These are phyloP conservation scores for Alternaria tenuissima DNA, from an alignment of 2,329 filamentous ascomycete species.

Conservation along the genomic window DNA sequence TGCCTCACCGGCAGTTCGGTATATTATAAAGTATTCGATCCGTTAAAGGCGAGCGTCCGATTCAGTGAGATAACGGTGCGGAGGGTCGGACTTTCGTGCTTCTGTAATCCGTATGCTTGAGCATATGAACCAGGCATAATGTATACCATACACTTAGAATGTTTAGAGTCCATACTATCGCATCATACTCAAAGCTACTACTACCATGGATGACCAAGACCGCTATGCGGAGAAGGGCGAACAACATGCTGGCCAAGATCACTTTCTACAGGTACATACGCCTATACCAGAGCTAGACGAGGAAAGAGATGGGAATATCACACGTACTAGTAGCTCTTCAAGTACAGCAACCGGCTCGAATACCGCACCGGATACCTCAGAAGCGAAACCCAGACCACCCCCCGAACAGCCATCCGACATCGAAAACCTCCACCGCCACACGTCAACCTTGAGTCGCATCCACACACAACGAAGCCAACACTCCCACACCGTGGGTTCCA, in stretches of 20 bases:
- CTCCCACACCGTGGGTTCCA: slow-evolving; percentile 71
- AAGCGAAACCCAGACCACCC: slow-evolving; percentile 61
- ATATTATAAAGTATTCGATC: no score
- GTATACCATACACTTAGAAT: no score
- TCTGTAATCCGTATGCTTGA: no score
- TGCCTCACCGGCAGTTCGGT: no score
- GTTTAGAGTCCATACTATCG: no score
- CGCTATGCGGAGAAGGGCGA: slow-evolving; percentile 64
- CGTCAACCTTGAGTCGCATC: slow-evolving; percentile 67
- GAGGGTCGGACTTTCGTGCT: no score
- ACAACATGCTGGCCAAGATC: slow-evolving; percentile 60
- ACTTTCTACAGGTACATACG: slow-evolving; percentile 49
- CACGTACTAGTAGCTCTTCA: slow-evolving; percentile 61
- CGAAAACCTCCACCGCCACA: slow-evolving; percentile 63
- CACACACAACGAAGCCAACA: slow-evolving; percentile 76
- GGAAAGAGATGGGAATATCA: slow-evolving; percentile 58
- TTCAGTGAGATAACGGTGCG: no score
- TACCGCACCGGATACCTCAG: slow-evolving; percentile 53
- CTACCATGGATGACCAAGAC: no score
- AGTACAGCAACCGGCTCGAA: slow-evolving; percentile 49
- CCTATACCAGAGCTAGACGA: slow-evolving; percentile 45
- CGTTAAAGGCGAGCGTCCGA: no score
- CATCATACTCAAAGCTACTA: no score
- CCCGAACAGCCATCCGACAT: slow-evolving; percentile 55
- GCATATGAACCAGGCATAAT: no score